phyloP scores from a whole-genome alignment of 2,329 filamentous ascomycete genomes.

The Arthroderma uncinatum region DNA sequence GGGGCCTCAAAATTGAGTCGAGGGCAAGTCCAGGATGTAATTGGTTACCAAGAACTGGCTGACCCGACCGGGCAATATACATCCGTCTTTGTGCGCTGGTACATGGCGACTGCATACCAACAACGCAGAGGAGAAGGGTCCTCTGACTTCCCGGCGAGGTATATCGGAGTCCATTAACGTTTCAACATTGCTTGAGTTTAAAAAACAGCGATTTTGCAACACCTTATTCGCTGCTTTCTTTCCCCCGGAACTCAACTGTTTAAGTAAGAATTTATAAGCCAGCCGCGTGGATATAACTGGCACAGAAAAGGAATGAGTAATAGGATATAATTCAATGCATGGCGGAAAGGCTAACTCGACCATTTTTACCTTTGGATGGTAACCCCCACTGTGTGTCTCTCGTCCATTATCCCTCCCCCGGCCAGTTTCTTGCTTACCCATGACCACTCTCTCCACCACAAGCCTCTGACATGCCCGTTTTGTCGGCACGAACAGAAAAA shows the following conservation, averaged over 20 bases:
- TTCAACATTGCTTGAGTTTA: background rate
- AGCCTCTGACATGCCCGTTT: background rate
- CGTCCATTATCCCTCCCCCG: background rate
- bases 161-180: background rate
- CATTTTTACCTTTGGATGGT: background rate
- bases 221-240: background rate
- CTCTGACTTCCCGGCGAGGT: background rate
- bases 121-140: background rate
- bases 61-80: background rate
- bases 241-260: no score
- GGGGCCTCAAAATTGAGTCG: background rate
- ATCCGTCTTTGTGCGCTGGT: background rate
- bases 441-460: background rate
- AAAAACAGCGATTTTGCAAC: background rate
- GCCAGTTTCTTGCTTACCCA: background rate
- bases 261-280: background rate
- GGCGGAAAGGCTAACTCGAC: background rate
- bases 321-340: background rate
- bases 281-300: background rate
- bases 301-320: background rate
- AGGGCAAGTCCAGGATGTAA: background rate
- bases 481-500: conserved; percentile 1
- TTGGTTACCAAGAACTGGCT: conserved; percentile 1
- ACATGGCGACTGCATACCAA: background rate
- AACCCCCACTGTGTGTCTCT: background rate